A percentile compares a stretch with the other conserved stretches of the same genome.
Evolutionary conservation across 208 protist species (phyloP).

Genomic region (Trypanosoma brucei): DNA sequence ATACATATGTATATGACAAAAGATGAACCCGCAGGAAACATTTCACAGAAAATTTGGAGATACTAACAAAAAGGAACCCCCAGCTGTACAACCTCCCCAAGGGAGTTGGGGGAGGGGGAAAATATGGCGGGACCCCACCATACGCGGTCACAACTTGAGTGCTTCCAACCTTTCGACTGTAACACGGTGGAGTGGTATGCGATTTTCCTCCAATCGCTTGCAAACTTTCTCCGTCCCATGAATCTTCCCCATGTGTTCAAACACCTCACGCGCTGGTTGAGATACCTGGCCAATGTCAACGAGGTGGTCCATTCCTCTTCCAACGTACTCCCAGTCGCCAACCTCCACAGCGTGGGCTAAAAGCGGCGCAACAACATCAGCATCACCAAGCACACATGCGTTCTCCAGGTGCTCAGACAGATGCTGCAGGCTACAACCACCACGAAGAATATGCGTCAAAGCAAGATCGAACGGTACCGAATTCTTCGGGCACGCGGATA

Average conservation of each 20-base stretch:
- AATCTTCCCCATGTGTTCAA: slow-evolving; percentile 66
- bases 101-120: too few relatives aligned
- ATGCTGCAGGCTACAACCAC: slow-evolving; percentile 73
- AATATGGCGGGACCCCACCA: too few relatives aligned
- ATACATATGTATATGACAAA: too few relatives aligned
- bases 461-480: slow-evolving; percentile 71
- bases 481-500: slow-evolving; percentile 82
- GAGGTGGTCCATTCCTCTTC: slow-evolving; percentile 71
- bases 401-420: slow-evolving; percentile 86
- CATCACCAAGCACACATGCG: slow-evolving; percentile 77
- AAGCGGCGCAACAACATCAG: slow-evolving; percentile 80
- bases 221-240: slow-evolving; percentile 66
- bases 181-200: slow-evolving; percentile 53
- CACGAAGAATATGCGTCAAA: slow-evolving; percentile 62
- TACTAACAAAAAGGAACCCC: too few relatives aligned
- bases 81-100: too few relatives aligned
- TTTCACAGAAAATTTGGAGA: too few relatives aligned
- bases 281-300: slow-evolving; percentile 85
- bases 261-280: slow-evolving; percentile 52
- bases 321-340: slow-evolving; percentile 76
- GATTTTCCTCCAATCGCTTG: slow-evolving; percentile 44
- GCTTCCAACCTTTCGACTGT: slow-evolving; percentile 75
- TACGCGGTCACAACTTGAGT: slow-evolving; percentile 48
- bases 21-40: too few relatives aligned
- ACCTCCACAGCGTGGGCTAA: slow-evolving; percentile 66